A percentile compares a stretch with the other conserved stretches of the same genome.
Evolutionary conservation across 352 stramenopile genomes (phyloP).

Genomic region (Phytopythium oedochilum): DNA sequence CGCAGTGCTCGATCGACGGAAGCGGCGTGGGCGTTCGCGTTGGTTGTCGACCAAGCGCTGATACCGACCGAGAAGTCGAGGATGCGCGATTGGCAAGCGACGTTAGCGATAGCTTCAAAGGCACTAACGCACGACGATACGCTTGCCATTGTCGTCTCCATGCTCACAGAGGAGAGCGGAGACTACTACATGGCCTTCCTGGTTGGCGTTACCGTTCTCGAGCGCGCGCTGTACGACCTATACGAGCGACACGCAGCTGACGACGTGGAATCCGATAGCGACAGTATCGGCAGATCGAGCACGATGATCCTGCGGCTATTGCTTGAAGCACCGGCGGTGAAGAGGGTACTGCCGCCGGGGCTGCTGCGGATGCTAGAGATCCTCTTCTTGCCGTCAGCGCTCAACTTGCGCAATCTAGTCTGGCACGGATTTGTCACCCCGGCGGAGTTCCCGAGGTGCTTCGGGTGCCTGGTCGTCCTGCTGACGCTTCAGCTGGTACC

Average conservation of each 20-base stretch:
- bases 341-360: conserved; percentile 21
- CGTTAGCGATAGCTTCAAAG: background rate
- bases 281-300: conserved; percentile 18
- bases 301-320: conserved; percentile 69
- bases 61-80: background rate
- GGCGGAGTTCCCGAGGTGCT: conserved; percentile 49
- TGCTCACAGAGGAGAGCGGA: conserved; percentile 17
- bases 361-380: conserved; percentile 43
- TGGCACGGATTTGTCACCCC: conserved; percentile 66
- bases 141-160: conserved; percentile 16
- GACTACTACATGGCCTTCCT: conserved; percentile 60
- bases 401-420: conserved; percentile 67
- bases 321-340: conserved; percentile 37
- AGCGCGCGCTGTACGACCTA: conserved; percentile 59
- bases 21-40: conserved; percentile 28
- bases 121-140: conserved; percentile 22
- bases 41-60: conserved; percentile 29
- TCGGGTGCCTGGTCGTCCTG: conserved; percentile 39
- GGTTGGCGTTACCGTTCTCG: conserved; percentile 53
- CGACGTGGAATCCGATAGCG: background rate
- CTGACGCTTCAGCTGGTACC: conserved; percentile 36
- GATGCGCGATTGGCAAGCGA: background rate
- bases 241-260: conserved; percentile 10
- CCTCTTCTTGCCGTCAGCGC: conserved; percentile 50
- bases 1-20: conserved; percentile 18